A percentile compares a stretch with the other conserved stretches of the same genome.
phyloP scores from a whole-genome alignment of 768 basidiomycete species.

The Hygrocybe coccinea region DNA sequence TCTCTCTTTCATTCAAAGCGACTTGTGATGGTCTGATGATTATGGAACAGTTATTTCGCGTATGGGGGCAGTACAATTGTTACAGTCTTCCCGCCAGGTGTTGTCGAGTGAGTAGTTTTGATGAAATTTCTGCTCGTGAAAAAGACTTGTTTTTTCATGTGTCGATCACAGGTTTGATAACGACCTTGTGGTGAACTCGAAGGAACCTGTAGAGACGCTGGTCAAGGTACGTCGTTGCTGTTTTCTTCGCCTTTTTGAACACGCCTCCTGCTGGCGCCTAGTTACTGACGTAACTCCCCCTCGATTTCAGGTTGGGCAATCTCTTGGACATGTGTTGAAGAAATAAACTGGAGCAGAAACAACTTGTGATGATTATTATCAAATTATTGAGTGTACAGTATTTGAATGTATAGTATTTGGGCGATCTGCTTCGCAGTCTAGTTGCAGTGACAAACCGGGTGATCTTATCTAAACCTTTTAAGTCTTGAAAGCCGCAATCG shows the following conservation, averaged over 20 bases:
- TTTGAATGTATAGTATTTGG: no score
- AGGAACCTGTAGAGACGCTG: slow-evolving; percentile 56
- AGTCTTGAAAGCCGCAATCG: no score
- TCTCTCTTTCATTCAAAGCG: background rate
- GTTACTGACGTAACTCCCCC: background rate
- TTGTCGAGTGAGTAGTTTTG: slow-evolving; percentile 36
- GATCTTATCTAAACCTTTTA: no score
- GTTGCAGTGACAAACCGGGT: no score
- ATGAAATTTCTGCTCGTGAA: background rate
- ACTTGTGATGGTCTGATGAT: background rate
- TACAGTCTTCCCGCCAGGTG: slow-evolving; percentile 50
- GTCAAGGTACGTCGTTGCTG: slow-evolving; percentile 43
- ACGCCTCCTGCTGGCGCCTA: no score
- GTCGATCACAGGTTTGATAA: slow-evolving; percentile 45
- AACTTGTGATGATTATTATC: no score
- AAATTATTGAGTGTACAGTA: no score
- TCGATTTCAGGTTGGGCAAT: slow-evolving; percentile 29
- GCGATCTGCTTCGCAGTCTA: no score
- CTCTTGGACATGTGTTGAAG: slow-evolving; percentile 25
- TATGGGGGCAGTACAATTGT: slow-evolving; percentile 78
- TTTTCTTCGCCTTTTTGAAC: no score
- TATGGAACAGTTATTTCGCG: slow-evolving; percentile 43
- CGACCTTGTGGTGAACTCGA: slow-evolving; percentile 56
- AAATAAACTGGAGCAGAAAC: background rate
- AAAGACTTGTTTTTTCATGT: no score